Evolutionary conservation across 2,329 filamentous ascomycete species (phyloP).

Genomic region (Sporothrix luriei): DNA sequence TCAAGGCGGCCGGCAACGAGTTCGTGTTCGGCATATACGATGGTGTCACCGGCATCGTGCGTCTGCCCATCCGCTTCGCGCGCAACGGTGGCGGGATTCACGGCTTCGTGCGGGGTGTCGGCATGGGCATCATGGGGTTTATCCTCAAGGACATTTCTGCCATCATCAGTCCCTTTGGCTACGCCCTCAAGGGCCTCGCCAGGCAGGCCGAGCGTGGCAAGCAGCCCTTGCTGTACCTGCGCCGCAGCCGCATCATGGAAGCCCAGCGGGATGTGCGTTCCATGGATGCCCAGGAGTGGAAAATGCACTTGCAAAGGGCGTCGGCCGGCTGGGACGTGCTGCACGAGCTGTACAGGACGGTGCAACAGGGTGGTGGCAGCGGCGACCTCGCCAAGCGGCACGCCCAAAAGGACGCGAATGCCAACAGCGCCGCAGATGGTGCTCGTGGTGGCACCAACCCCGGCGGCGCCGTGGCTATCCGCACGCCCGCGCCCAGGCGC

Average conservation of each 20-base stretch:
- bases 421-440: not conserved
- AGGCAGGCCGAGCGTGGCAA: constrained; percentile 60
- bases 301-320: constrained; percentile 42
- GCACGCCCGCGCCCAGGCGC: not conserved
- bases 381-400: constrained; percentile 35
- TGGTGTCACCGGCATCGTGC: constrained; percentile 64
- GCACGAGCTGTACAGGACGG: constrained; percentile 46
- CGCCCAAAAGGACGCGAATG: not conserved
- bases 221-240: constrained; percentile 57
- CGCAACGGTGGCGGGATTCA: constrained; percentile 51
- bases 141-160: constrained; percentile 67
- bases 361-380: constrained; percentile 45
- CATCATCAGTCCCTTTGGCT: constrained; percentile 62
- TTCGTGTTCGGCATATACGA: constrained; percentile 67
- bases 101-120: constrained; percentile 57
- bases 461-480: not conserved
- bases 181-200: constrained; percentile 64
- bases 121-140: constrained; percentile 65
- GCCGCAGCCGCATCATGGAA: constrained; percentile 61
- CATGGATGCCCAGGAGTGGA: constrained; percentile 43
- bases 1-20: constrained; percentile 63
- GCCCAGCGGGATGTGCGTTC: constrained; percentile 52
- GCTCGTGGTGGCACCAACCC: not conserved
- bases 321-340: constrained; percentile 49
- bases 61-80: constrained; percentile 61